Percentiles rank a stretch among this genome's conserved stretches.
Evolutionary conservation across 805 yeast genomes (phyloP).

Genomic region (Hanseniaspora osmophila): DNA sequence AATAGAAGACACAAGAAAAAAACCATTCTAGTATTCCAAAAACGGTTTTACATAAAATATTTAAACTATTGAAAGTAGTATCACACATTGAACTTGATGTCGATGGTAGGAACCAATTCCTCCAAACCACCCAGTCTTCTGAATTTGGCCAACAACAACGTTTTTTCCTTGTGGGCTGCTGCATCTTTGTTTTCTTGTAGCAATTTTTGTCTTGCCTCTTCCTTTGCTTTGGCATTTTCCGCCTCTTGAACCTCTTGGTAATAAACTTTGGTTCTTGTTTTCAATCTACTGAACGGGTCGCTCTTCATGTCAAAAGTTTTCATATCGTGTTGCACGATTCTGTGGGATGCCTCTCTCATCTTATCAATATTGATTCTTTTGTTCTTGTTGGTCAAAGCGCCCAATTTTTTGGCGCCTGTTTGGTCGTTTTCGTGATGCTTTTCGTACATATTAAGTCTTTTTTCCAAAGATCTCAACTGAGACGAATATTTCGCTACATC

Average conservation of each 20-base stretch:
- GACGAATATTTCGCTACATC: constrained; percentile 32
- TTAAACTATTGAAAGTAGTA: constrained; percentile 7
- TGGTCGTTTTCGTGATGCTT: constrained; percentile 27
- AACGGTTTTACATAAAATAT: background rate
- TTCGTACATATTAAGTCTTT: constrained; percentile 24
- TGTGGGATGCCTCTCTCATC: constrained; percentile 30
- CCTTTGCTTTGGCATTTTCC: constrained; percentile 45
- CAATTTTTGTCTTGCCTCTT: constrained; percentile 35
- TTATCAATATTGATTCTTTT: constrained; percentile 65
- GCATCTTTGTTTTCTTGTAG: constrained; percentile 26
- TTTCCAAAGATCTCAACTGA: constrained; percentile 30
- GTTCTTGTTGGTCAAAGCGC: constrained; percentile 72
- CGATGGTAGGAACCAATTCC: constrained; percentile 31
- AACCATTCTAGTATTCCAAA: background rate
- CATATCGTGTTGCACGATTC: constrained; percentile 11
- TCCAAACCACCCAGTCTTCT: constrained; percentile 47
- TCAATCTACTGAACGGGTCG: constrained; percentile 82
- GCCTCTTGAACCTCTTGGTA: constrained; percentile 42
- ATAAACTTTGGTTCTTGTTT: constrained; percentile 76
- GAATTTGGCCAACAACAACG: constrained; percentile 36
- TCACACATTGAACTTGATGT: constrained; percentile 26
- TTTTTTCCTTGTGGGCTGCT: constrained; percentile 30
- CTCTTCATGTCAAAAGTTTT: constrained; percentile 29
- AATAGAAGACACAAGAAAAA: background rate
- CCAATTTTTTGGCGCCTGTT: constrained; percentile 35